Evolutionary conservation across 2,329 filamentous ascomycete genomes (phyloP).

Genomic region (Plectosphaerella sp.): DNA sequence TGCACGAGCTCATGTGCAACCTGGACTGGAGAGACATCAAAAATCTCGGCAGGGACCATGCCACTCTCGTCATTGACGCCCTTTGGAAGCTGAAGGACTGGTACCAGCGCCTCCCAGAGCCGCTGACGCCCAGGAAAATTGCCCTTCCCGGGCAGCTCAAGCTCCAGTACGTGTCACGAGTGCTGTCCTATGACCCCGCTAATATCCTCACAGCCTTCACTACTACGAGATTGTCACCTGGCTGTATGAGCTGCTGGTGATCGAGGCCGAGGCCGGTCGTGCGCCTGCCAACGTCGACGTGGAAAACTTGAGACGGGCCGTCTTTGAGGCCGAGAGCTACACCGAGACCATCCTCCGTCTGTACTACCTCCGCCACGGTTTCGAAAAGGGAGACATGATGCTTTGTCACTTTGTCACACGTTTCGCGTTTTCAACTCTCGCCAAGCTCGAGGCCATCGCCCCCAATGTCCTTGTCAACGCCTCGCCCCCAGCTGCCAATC

Average conservation of each 20-base stretch:
- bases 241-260: slow-evolving; percentile 19
- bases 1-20: too few species aligned
- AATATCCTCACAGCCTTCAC: slow-evolving; percentile 9
- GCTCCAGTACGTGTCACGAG: slow-evolving; percentile 24
- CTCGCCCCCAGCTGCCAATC: too few species aligned
- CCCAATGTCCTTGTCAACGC: too few species aligned
- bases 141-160: slow-evolving; percentile 28
- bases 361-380: slow-evolving; percentile 25
- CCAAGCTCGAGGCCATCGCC: too few species aligned
- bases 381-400: slow-evolving; percentile 13
- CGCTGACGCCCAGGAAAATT: slow-evolving; percentile 21
- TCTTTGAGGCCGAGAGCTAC: slow-evolving; percentile 16
- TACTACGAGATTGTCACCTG: slow-evolving; percentile 18
- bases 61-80: slow-evolving; percentile 8
- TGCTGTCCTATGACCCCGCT: not conserved
- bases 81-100: slow-evolving; percentile 17
- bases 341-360: slow-evolving; percentile 19
- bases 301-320: slow-evolving; percentile 1
- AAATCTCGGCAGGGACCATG: too few species aligned
- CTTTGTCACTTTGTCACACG: too few species aligned
- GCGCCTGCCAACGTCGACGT: too few species aligned
- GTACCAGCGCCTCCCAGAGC: slow-evolving; percentile 19
- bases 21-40: too few species aligned
- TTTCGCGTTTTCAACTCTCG: too few species aligned
- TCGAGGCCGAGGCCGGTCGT: slow-evolving; percentile 5